Evolutionary conservation across 257 asterid genomes (phyloP), one percentile per base, ranked within the genome.

Genomic region (Penstemon barbatus): DNA sequence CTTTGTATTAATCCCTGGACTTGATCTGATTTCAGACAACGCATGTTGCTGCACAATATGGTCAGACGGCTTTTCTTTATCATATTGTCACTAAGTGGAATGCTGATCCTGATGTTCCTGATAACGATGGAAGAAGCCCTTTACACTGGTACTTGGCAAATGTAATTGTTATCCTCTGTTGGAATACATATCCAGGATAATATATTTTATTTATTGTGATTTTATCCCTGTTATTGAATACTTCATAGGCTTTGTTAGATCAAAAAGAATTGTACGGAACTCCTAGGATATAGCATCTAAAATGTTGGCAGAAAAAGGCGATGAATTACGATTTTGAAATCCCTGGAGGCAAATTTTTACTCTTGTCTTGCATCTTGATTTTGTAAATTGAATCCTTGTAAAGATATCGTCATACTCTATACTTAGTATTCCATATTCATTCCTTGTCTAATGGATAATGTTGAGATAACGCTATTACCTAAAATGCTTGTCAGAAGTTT

Each of bases 101-200:
- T 86, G 99, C 97, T 53, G 92, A 94, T 86, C 93, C 97, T 40
- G 99, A 94, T 83, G 77, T 86, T 71, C 95, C 97, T 69, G 99
- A 94, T 79, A 89, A 86, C 77, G 97, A 94, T 42, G 97, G 99
- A 78, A 87, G 99, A 85, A 94, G 97, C 84, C 97, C 97, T 61
- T 81, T 94, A 71, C 99, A 94, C 97, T 94, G 99, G 99, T 94
- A 94, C 81, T 79, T 71, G 79, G 80, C 81, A 80, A 79, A 75
- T 77, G 80, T 77, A 79, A 74, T 73, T 70, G 73, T 77, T 37
- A 71, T 77, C 73, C 60, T 77, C 50, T 68, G 69, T 63, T 54
- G 57, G 57, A 40, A 56, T 59, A 46, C 44, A 38, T 38, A 40
- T 19, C 57, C 53, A 9, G 40, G 61, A 38, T 61, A 19, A 46